A percentile compares a stretch with the other conserved stretches of the same genome.
Conservation (phyloP, 306 rosid species). For the Cercis canadensis region DNA sequence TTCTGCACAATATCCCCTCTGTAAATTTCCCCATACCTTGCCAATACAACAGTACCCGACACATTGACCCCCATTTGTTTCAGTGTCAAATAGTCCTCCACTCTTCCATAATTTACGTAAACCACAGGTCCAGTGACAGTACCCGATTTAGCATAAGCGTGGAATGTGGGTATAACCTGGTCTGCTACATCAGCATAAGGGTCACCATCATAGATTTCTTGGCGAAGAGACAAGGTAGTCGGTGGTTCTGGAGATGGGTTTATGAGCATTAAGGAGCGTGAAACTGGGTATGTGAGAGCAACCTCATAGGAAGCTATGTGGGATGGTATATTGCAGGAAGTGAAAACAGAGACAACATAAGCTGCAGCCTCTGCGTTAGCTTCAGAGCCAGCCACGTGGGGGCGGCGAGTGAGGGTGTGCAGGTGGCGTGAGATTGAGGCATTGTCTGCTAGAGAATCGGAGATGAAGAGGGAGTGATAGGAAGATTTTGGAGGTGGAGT, state of each 20-base stretch:
- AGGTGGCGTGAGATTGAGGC: constrained; percentile 60
- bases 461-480: constrained; percentile 67
- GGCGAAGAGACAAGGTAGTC: constrained; percentile 41
- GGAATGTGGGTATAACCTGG: constrained; percentile 63
- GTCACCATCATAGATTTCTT: constrained; percentile 54
- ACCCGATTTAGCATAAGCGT: constrained; percentile 75
- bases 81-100: constrained; percentile 57
- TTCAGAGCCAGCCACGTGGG: constrained; percentile 64
- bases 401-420: constrained; percentile 58
- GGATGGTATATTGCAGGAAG: constrained; percentile 46
- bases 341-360: constrained; percentile 53
- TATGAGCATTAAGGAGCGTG: constrained; percentile 50
- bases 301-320: constrained; percentile 59
- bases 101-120: constrained; percentile 66
- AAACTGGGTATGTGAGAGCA: constrained; percentile 55
- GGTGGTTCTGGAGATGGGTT: constrained; percentile 47
- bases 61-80: constrained; percentile 53
- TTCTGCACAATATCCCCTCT: constrained; percentile 67
- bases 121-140: constrained; percentile 51
- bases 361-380: constrained; percentile 73
- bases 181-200: constrained; percentile 62
- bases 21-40: constrained; percentile 59
- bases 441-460: constrained; percentile 54
- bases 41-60: constrained; percentile 56
- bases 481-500: constrained; percentile 49